A percentile compares a stretch with the other conserved stretches of the same genome.
phyloP scores from a whole-genome alignment of 768 basidiomycete species.

The Termitomyces sp. region DNA sequence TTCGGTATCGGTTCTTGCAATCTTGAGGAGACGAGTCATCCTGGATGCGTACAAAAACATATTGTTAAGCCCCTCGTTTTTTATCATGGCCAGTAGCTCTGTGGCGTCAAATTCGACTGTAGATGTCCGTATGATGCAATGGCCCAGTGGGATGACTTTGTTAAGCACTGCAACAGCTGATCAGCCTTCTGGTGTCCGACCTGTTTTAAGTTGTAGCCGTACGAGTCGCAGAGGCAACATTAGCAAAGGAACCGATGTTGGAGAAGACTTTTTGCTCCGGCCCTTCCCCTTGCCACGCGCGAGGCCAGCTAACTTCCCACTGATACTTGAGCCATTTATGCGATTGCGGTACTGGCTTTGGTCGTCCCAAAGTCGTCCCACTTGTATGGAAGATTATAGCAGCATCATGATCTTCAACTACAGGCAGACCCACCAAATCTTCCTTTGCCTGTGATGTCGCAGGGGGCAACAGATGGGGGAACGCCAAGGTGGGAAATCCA shows the following conservation, averaged over 20 bases:
- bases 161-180: neutral
- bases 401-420: neutral
- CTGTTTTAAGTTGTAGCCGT: neutral
- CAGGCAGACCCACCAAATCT: neutral
- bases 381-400: conserved; percentile 10
- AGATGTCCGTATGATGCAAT: conserved; percentile 7
- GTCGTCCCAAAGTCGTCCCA: conserved; percentile 7
- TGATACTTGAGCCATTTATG: conserved; percentile 7
- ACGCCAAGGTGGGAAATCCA: neutral
- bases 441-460: neutral
- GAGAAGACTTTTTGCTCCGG: conserved; percentile 4
- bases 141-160: neutral
- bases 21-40: conserved; percentile 1
- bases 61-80: conserved; percentile 4
- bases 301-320: conserved; percentile 2
- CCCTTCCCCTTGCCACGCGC: conserved; percentile 4
- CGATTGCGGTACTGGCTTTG: conserved; percentile 6
- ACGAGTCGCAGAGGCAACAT: conserved; percentile 6
- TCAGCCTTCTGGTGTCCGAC: neutral
- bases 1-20: neutral
- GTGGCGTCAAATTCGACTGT: conserved; percentile 7
- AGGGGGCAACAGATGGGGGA: neutral
- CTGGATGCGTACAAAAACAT: conserved; percentile 1
- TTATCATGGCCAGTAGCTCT: conserved; percentile 7
- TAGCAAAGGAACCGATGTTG: conserved; percentile 7